phyloP scores from a whole-genome alignment of 176 grass and related monocot species.

The Eragrostis nindensis region DNA sequence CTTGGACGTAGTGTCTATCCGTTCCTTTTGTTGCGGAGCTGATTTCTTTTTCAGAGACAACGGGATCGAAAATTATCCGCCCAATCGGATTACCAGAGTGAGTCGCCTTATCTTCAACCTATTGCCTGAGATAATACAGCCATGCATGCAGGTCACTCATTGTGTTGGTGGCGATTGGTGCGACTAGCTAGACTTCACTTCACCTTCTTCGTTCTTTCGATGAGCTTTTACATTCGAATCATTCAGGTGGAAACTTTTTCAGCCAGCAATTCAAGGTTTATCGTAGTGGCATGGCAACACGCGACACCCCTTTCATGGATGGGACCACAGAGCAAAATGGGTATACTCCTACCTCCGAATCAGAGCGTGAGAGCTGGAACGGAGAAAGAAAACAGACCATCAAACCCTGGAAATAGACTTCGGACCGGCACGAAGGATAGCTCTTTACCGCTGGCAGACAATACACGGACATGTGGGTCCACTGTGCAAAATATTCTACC shows the following conservation, averaged over 20 bases:
- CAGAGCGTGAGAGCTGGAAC: constrained; percentile 28
- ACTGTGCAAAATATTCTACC: background rate
- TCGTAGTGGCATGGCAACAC: constrained; percentile 26
- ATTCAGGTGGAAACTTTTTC: constrained; percentile 17
- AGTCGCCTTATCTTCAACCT: background rate
- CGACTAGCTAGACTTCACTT: background rate
- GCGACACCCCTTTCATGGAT: constrained; percentile 16
- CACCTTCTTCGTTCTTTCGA: background rate
- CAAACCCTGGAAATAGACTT: constrained; percentile 10
- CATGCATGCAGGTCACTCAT: background rate
- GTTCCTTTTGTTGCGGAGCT: constrained; percentile 43
- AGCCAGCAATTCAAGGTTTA: background rate
- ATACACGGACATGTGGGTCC: background rate
- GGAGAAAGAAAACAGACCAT: constrained; percentile 26
- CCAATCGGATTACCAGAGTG: background rate
- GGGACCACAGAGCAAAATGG: constrained; percentile 37
- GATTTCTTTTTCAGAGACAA: background rate
- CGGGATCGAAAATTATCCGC: background rate
- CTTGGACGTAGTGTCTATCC: constrained; percentile 46
- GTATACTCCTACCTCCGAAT: background rate
- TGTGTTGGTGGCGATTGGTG: constrained; percentile 12
- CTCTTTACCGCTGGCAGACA: constrained; percentile 1
- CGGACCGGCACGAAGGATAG: background rate
- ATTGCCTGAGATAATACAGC: background rate
- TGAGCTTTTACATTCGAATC: background rate